phyloP scores from a whole-genome alignment of 192 early-diverging fungal species.

The Powellomyces hirtus region DNA sequence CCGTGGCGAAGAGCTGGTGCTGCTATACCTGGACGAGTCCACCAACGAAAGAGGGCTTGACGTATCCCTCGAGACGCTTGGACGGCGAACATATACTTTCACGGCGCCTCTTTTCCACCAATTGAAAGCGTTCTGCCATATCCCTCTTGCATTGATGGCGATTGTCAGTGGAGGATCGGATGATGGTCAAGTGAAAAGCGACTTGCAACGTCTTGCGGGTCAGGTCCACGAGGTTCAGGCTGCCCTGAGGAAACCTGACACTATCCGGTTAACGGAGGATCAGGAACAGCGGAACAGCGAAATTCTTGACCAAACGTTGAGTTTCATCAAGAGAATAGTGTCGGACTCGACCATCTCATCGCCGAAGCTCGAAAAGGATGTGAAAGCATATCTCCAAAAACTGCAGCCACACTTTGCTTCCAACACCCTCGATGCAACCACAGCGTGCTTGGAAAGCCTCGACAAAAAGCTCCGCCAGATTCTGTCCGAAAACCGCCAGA shows the following conservation, averaged over 20 bases:
- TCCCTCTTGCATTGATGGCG: slow-evolving; percentile 17
- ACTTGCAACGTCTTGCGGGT: not conserved
- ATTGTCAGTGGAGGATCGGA: not conserved
- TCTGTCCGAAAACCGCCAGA: not conserved
- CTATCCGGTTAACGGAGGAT: not conserved
- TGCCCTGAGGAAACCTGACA: not conserved
- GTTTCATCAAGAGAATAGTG: not conserved
- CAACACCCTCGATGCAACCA: slow-evolving; percentile 12
- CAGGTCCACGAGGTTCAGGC: not conserved
- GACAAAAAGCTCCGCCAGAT: slow-evolving; percentile 1
- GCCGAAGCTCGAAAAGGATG: not conserved
- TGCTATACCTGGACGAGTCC: not conserved
- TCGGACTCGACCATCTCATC: not conserved
- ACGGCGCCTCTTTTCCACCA: slow-evolving; percentile 13
- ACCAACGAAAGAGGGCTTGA: not conserved
- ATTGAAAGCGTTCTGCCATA: slow-evolving; percentile 20
- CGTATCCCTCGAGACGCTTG: not conserved
- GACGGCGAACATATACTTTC: slow-evolving; percentile 3
- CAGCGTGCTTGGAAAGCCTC: not conserved
- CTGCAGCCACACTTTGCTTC: not conserved
- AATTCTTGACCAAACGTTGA: slow-evolving; percentile 4
- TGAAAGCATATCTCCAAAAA: not conserved
- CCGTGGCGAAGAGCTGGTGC: not conserved
- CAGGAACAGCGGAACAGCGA: slow-evolving; percentile 4
- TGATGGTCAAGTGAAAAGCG: not conserved